Conservation (phyloP, 73 alveolate genomes). For the Stentor roeselii region DNA sequence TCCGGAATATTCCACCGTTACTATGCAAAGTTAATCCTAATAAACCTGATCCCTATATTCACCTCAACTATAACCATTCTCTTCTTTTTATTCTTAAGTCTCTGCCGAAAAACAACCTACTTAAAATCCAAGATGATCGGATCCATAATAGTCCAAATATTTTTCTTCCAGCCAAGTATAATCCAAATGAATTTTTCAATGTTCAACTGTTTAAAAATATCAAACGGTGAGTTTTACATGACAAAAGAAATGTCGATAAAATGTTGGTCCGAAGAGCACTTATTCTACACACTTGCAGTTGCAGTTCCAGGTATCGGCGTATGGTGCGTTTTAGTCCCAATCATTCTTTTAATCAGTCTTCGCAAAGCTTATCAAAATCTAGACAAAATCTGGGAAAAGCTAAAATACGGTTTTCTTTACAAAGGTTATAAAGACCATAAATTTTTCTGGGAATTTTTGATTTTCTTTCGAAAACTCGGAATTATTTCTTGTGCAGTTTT, state of each 20-base stretch:
- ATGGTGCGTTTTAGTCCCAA: conserved; percentile 49
- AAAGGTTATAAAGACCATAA: too few relatives aligned
- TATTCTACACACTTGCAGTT: conserved; percentile 18
- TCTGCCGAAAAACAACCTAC: background rate
- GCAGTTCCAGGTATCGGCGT: conserved; percentile 41
- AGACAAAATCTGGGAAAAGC: too few relatives aligned
- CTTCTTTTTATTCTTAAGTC: too few relatives aligned
- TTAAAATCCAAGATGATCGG: background rate
- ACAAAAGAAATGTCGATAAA: background rate
- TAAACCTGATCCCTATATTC: too few relatives aligned
- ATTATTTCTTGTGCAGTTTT: conserved; percentile 46
- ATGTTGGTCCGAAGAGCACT: conserved; percentile 2
- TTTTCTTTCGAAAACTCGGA: too few relatives aligned
- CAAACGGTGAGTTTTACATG: background rate
- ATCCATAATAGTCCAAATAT: background rate
- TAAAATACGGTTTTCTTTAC: too few relatives aligned
- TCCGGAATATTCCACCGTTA: too few relatives aligned
- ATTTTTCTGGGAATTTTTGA: too few relatives aligned
- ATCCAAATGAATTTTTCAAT: background rate
- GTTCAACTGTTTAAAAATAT: background rate
- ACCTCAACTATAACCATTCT: too few relatives aligned
- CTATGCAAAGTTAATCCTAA: too few relatives aligned
- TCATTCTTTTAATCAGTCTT: too few relatives aligned
- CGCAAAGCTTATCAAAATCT: too few relatives aligned
- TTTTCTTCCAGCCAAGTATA: background rate